Evolutionary conservation across 148 eudicot genomes (phyloP).

Genomic region (Dianthus caryophyllus): DNA sequence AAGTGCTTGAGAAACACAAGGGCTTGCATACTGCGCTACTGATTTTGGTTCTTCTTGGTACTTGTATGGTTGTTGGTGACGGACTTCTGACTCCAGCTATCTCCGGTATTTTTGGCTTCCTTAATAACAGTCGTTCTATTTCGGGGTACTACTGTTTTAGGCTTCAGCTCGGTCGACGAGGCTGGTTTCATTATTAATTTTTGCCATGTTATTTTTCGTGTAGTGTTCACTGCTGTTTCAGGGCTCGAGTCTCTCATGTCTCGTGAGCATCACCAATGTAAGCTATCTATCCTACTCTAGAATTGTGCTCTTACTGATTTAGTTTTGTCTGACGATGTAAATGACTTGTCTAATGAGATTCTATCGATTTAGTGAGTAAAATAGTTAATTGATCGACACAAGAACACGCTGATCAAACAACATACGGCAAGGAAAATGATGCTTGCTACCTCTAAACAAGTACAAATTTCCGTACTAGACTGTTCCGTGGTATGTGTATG

Average conservation of each 20-base stretch:
- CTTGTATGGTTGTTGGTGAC: slow-evolving; percentile 97
- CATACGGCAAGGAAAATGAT: neutral
- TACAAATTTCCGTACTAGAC: no score
- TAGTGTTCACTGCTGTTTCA: slow-evolving; percentile 91
- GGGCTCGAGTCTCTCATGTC: slow-evolving; percentile 88
- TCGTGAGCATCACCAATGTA: slow-evolving; percentile 71
- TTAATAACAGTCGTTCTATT: neutral
- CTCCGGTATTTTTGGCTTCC: slow-evolving; percentile 46
- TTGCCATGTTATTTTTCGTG: slow-evolving; percentile 24
- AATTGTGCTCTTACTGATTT: neutral
- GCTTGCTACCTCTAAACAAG: neutral
- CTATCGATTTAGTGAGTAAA: neutral
- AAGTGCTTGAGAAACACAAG: slow-evolving; percentile 65
- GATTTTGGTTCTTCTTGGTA: slow-evolving; percentile 83
- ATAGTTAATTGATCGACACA: neutral
- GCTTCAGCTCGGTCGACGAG: slow-evolving; percentile 3
- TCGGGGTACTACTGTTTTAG: slow-evolving; percentile 2
- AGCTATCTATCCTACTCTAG: slow-evolving; percentile 26
- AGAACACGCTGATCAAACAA: neutral
- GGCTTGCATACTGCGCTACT: slow-evolving; percentile 70
- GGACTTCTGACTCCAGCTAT: slow-evolving; percentile 89
- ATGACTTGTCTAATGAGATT: neutral
- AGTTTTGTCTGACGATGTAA: neutral
- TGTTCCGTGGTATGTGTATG: no score
- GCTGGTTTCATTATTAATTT: slow-evolving; percentile 4